Percentiles rank a stretch among this genome's conserved stretches.
Conservation (phyloP, 495 filamentous ascomycete genomes). For the Lasiosphaeriaceae sp. region DNA sequence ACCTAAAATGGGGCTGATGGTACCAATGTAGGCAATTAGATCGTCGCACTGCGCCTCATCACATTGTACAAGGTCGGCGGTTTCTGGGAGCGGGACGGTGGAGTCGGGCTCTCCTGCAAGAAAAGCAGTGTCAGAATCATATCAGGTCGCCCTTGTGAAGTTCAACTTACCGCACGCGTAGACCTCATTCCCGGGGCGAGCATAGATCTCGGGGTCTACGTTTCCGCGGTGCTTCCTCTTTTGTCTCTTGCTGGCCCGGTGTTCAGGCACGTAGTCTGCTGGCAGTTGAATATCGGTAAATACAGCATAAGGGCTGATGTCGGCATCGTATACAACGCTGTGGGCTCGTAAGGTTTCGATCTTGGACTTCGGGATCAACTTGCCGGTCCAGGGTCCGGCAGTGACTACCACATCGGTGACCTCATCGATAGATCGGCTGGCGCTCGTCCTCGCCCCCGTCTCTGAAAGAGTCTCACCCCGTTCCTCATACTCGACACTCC, state of each 20-base stretch:
- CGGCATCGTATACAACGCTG: constrained; percentile 77
- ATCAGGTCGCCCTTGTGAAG: background rate
- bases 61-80: constrained; percentile 71
- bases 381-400: constrained; percentile 86
- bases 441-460: constrained; percentile 29
- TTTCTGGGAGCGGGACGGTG: constrained; percentile 67
- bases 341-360: constrained; percentile 83
- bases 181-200: constrained; percentile 80
- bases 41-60: constrained; percentile 81
- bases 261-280: constrained; percentile 45
- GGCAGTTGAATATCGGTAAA: constrained; percentile 89
- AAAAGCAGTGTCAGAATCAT: background rate
- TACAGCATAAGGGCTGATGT: constrained; percentile 81
- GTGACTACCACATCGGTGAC: constrained; percentile 81
- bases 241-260: constrained; percentile 40
- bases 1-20: constrained; percentile 71
- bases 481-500: constrained; percentile 71
- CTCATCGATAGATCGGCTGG: constrained; percentile 52
- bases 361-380: constrained; percentile 68
- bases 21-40: constrained; percentile 74
- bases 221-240: constrained; percentile 53
- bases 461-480: constrained; percentile 41
- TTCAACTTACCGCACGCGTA: constrained; percentile 68
- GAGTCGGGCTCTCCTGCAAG: constrained; percentile 77
- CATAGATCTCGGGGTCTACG: constrained; percentile 89